Evolutionary conservation across 2,329 filamentous ascomycete species (phyloP).

Genomic region (Daldinia eschscholtzii): DNA sequence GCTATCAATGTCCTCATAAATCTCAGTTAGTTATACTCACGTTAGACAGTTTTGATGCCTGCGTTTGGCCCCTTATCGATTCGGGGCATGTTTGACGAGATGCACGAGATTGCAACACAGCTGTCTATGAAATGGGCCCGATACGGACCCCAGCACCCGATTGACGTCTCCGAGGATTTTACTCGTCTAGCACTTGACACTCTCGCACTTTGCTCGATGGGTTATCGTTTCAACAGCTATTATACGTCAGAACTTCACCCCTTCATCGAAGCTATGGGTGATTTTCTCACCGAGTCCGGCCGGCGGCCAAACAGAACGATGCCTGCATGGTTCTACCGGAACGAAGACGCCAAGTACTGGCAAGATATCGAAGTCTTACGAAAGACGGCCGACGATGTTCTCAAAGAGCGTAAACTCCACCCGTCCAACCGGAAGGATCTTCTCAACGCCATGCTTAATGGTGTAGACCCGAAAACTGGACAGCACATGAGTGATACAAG

Average conservation of each 20-base stretch:
- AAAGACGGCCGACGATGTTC: constrained; percentile 68
- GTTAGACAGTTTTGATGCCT: constrained; percentile 69
- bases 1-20: not conserved
- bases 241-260: constrained; percentile 77
- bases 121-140: constrained; percentile 77
- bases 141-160: constrained; percentile 67
- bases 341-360: constrained; percentile 64
- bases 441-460: constrained; percentile 76
- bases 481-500: constrained; percentile 71
- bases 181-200: constrained; percentile 76
- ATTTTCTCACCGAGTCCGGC: constrained; percentile 70
- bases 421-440: constrained; percentile 73
- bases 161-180: constrained; percentile 61
- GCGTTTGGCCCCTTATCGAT: constrained; percentile 78
- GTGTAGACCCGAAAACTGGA: constrained; percentile 75
- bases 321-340: constrained; percentile 63
- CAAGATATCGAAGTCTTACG: constrained; percentile 68
- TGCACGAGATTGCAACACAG: constrained; percentile 76
- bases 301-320: constrained; percentile 63
- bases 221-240: constrained; percentile 80
- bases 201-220: constrained; percentile 78
- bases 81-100: constrained; percentile 75
- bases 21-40: constrained; percentile 64
- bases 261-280: constrained; percentile 76
- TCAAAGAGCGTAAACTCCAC: constrained; percentile 68